A percentile compares a stretch with the other conserved stretches of the same genome.
phyloP scores from a whole-genome alignment of 2,329 filamentous ascomycete species.

The Xylaria sp. region DNA sequence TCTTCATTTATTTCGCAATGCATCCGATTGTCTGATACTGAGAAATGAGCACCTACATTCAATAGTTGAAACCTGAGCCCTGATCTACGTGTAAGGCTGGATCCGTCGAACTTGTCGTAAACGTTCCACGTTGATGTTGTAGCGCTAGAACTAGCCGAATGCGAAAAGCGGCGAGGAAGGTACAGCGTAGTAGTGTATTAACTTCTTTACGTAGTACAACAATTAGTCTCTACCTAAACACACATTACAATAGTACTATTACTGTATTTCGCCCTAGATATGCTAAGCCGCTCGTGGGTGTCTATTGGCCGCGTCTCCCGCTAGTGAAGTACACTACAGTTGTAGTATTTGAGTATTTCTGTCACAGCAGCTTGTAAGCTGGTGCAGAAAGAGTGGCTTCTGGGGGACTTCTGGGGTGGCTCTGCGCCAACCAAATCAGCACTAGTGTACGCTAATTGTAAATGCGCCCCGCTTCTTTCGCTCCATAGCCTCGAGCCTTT shows the following conservation, averaged over 20 bases:
- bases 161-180: background rate
- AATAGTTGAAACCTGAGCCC: background rate
- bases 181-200: background rate
- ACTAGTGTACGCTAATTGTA: conserved; percentile 19
- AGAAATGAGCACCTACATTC: background rate
- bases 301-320: conserved; percentile 24
- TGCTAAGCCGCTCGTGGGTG: background rate
- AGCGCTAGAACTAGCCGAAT: background rate
- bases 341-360: conserved; percentile 38
- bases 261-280: conserved; percentile 29
- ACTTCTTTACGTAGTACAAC: no score
- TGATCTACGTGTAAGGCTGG: conserved; percentile 1
- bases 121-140: background rate
- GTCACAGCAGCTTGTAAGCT: conserved; percentile 34
- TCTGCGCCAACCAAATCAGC: conserved; percentile 32
- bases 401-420: conserved; percentile 26
- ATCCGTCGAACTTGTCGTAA: background rate
- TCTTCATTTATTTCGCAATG: background rate
- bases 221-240: no score
- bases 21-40: background rate
- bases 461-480: background rate
- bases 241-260: conserved; percentile 6
- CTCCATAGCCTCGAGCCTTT: conserved; percentile 6
- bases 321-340: background rate
- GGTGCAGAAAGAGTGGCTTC: conserved; percentile 24